Evolutionary conservation across 2,329 filamentous ascomycete genomes (phyloP), one percentile per base, ranked within the genome.

Genomic region (Arthroderma sp.): DNA sequence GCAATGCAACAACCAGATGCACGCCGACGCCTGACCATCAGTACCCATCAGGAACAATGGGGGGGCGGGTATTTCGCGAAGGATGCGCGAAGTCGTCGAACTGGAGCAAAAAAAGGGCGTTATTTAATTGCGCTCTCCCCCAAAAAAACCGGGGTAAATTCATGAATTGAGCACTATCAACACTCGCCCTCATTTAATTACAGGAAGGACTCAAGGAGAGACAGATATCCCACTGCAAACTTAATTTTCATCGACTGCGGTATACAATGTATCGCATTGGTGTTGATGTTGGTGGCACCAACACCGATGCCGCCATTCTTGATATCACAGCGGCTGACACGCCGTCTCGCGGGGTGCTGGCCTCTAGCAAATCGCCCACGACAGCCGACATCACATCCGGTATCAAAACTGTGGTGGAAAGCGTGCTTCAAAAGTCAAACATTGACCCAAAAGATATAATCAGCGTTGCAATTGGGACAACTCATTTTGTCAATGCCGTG

Each of bases 301-400:
- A 64, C 47, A 63, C 61, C 4, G 69, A 72, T 50, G 64, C 65
- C 29, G 69, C 65, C 27, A 61, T 72, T 43, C 58, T 72, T 29
- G 65, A 71, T 51, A 53, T 67, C 45, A 60, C 53, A n/a, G 59
- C 61, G 8, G 45, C 53, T 29, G 53, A 62, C 42, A 53, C 53
- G 11, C 56, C 61, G 2, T 58, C 56, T 11, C 62, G 65, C 36
- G 66, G 67, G 22, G 65, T 72, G 6, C 53, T 69, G 4, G 68
- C 69, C 3, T 71, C 66, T 10, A 61, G 67, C 55, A 74, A 74
- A 54, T 65, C 70, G 3, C 57, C 68, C 1, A 74, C 71, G 0
- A 73, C 70, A 1, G 50, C 61, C n/a, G 67, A 74, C 52, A 70
- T 73, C 33, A 73, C 70, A 32, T 62, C 60, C 42, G 72, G 71